Conservation (phyloP, 2,329 filamentous ascomycete species). For the Fusarium avenaceum region DNA sequence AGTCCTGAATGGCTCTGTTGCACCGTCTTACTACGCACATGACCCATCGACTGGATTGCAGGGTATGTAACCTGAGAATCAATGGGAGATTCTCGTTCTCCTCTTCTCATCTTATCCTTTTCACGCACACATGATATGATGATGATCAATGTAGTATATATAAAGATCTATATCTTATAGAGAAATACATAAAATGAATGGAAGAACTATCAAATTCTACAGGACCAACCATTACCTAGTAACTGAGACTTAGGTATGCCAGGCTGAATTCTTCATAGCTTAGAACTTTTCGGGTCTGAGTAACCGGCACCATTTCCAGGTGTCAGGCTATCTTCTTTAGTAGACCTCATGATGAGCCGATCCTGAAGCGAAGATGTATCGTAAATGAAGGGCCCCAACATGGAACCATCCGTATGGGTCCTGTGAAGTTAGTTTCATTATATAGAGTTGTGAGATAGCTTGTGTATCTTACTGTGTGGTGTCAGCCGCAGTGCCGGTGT, state of each 20-base stretch:
- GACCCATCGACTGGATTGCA: no score
- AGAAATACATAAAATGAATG: not conserved
- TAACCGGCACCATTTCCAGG: not conserved
- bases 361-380: constrained; percentile 18
- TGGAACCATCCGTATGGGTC: not conserved
- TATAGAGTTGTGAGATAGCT: not conserved
- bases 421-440: not conserved
- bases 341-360: constrained; percentile 14
- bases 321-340: not conserved
- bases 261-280: not conserved
- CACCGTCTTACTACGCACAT: no score
- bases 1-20: no score
- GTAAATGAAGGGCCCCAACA: constrained; percentile 13
- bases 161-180: no score
- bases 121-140: no score
- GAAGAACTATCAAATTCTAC: not conserved
- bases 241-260: not conserved
- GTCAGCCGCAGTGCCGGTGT: not conserved
- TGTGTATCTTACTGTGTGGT: constrained; percentile 10
- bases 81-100: no score
- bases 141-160: no score
- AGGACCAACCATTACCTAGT: not conserved
- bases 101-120: no score
- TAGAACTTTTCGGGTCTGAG: constrained; percentile 3
- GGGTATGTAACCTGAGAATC: no score